Evolutionary conservation across 345 rosid species (phyloP), one percentile per base, ranked within the genome.

Genomic region (Populus deltoides): DNA sequence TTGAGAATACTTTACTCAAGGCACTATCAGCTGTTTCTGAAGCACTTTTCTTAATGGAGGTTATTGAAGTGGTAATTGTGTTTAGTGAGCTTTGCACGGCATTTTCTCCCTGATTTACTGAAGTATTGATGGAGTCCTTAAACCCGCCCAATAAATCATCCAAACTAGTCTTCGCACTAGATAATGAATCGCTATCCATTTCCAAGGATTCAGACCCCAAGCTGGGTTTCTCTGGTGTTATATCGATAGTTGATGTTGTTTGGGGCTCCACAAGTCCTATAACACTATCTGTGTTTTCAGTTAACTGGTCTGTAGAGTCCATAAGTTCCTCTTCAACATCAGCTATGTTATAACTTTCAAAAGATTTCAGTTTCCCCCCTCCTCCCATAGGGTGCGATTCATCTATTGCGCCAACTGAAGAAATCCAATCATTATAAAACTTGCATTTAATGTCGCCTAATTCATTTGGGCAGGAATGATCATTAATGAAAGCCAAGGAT

Each of bases 11-110:
- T 66, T 71, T 70, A 77, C 79, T 83, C 47, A 85, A 69, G 78
- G 87, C 89, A 81, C 71, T 81, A 70, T 96, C 94, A 74, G 91
- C 86, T 24, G 74, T 85, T 83, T 89, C 88, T 61, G 89, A 88
- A 76, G 92, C 93, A 84, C 81, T 78, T 85, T 88, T 88, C 6
- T 82, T 83, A 66, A 91, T 80, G 47, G 91, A 87, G 66, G 88
- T 81, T 83, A 91, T 61, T 0, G 91, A 89, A 27, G 97, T 85
- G 59, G 86, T 81, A 59, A 91, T 61, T 62, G 86, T 75, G 63
- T 92, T 94, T 73, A 93, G 78, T 72, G 90, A 83, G 87, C 81
- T 87, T 79, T 88, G 88, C 24, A 91, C 72, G 62, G 83, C 81
- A 79, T 73, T 81, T 73, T 87, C 93, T 81, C 91, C 93, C 62